These are phyloP conservation scores for Rubus parviflorus DNA, from an alignment of 306 rosid species.

Conservation along the genomic window DNA sequence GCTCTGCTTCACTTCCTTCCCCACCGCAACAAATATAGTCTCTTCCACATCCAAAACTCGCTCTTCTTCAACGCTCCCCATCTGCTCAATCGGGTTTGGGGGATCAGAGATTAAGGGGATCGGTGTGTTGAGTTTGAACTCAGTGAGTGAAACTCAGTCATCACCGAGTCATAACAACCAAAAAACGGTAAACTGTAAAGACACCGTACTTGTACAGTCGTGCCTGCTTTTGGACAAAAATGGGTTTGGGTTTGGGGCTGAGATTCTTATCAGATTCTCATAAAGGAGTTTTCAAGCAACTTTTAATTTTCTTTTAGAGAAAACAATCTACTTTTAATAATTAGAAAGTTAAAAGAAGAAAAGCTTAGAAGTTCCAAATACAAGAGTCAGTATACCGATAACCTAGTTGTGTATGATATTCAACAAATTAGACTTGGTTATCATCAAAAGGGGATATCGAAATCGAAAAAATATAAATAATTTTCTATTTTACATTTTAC, in stretches of 20 bases:
- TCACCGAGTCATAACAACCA: slow-evolving; percentile 3
- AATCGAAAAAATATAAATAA: too few relatives aligned
- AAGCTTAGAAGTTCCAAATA: too few relatives aligned
- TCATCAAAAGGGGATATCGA: too few relatives aligned
- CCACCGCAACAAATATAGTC: slow-evolving; percentile 77
- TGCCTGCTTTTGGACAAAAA: neutral
- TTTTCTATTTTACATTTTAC: too few relatives aligned
- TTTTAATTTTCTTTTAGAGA: neutral
- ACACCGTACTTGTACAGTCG: neutral
- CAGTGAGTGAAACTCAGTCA: slow-evolving; percentile 4
- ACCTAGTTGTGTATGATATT: too few relatives aligned
- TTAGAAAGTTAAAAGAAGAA: too few relatives aligned
- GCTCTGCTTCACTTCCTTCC: slow-evolving; percentile 45
- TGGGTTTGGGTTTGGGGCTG: neutral
- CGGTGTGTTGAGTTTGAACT: neutral
- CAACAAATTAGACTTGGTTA: too few relatives aligned
- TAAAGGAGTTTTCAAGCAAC: neutral
- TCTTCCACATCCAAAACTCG: slow-evolving; percentile 44
- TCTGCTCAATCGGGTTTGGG: slow-evolving; percentile 16
- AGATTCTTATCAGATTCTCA: neutral
- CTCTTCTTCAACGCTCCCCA: slow-evolving; percentile 60
- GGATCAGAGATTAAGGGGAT: neutral
- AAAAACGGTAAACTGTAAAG: neutral
- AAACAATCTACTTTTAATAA: neutral
- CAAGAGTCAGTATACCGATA: too few relatives aligned